Evolutionary conservation across 1,284 basidiomycete genomes (phyloP).

Genomic region (Pyrrhoderma noxium): DNA sequence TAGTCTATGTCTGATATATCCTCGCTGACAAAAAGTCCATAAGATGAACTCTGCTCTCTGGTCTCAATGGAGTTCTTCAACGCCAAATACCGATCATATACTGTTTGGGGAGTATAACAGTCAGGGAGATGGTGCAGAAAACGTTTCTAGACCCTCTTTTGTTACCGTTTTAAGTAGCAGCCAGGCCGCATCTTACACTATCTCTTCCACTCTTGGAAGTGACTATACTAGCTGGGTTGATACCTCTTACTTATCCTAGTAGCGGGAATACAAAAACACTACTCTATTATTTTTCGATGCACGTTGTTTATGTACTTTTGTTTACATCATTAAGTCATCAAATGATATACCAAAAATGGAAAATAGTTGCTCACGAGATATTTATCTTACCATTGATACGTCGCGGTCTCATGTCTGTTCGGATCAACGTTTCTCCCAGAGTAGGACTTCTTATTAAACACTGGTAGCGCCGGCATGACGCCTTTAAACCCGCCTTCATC

Average conservation of each 20-base stretch:
- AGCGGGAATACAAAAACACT: too few relatives aligned
- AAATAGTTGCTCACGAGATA: neutral
- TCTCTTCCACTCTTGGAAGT: constrained; percentile 37
- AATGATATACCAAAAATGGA: neutral
- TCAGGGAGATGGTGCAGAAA: constrained; percentile 33
- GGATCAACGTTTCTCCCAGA: constrained; percentile 8
- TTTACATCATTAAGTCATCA: too few relatives aligned
- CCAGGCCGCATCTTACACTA: constrained; percentile 33
- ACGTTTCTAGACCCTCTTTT: constrained; percentile 33
- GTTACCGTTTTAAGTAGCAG: constrained; percentile 31
- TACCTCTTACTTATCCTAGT: constrained; percentile 29
- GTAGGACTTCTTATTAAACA: neutral
- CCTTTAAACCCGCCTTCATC: neutral
- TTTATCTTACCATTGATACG: too few relatives aligned
- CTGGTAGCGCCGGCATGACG: neutral
- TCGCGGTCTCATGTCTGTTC: neutral
- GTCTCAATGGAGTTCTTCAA: constrained; percentile 37
- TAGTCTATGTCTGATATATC: constrained; percentile 14
- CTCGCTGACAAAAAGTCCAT: neutral
- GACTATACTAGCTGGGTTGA: constrained; percentile 41
- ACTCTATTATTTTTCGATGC: too few relatives aligned
- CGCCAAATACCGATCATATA: constrained; percentile 34
- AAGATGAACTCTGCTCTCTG: constrained; percentile 37
- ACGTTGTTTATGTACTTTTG: too few relatives aligned
- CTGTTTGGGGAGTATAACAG: constrained; percentile 42